Evolutionary conservation across 2,329 filamentous ascomycete genomes (phyloP).

Genomic region (Botrytis hyacinthi): DNA sequence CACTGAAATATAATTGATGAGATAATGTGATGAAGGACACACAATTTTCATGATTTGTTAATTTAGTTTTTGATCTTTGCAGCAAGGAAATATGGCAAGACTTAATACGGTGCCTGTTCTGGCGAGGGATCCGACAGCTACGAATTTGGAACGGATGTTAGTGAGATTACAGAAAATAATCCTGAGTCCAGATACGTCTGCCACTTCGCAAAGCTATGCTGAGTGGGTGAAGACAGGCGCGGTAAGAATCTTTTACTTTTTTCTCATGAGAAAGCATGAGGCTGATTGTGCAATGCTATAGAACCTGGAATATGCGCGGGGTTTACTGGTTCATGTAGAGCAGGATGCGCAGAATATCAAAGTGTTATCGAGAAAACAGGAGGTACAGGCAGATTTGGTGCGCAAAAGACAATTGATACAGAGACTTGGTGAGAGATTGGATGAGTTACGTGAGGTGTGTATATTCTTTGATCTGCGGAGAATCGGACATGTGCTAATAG

Average conservation of each 20-base stretch:
- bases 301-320: conserved; percentile 72
- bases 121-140: conserved; percentile 28
- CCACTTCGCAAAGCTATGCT: conserved; percentile 57
- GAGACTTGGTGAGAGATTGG: conserved; percentile 61
- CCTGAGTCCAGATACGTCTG: conserved; percentile 58
- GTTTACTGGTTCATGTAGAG: conserved; percentile 67
- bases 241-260: conserved; percentile 41
- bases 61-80: background rate
- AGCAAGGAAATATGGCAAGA: conserved; percentile 32
- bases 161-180: conserved; percentile 64
- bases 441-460: conserved; percentile 63
- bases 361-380: conserved; percentile 55
- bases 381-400: conserved; percentile 62
- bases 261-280: background rate
- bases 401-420: conserved; percentile 66
- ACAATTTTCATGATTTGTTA: background rate
- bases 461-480: background rate
- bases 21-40: background rate
- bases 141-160: conserved; percentile 62
- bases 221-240: conserved; percentile 60
- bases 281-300: conserved; percentile 38
- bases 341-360: conserved; percentile 63
- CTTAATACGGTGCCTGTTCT: conserved; percentile 27
- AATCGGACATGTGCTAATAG: background rate
- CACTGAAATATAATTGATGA: background rate